Conservation (phyloP, 164 flowering plant species). For the Vitis cinerea region DNA sequence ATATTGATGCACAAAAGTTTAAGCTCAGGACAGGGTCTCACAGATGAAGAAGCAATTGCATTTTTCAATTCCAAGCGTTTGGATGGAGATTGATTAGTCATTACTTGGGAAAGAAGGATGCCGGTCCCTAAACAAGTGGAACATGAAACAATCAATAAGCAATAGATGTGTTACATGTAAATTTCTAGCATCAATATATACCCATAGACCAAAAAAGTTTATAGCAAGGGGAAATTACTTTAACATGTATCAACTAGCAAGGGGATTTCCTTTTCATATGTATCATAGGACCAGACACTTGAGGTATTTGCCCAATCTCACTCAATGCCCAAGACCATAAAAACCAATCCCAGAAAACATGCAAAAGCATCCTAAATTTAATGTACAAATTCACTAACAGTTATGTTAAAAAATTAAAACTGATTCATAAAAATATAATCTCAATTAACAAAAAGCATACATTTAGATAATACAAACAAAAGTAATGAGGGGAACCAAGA, state of each 20-base stretch:
- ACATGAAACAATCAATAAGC: background rate
- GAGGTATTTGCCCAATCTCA: background rate
- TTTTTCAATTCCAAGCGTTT: background rate
- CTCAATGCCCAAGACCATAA: background rate
- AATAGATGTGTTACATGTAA: background rate
- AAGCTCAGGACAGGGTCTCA: slow-evolving; percentile 5
- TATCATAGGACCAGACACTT: background rate
- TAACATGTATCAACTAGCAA: too few species aligned
- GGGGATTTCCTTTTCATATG: background rate
- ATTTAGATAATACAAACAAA: too few species aligned
- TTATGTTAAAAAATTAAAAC: too few species aligned
- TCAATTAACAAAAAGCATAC: too few species aligned
- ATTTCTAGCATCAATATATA: background rate
- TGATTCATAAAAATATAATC: too few species aligned
- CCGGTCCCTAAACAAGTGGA: background rate
- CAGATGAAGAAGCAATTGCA: background rate
- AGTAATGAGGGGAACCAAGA: too few species aligned
- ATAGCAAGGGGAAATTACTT: background rate
- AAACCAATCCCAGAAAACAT: background rate
- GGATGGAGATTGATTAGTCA: background rate
- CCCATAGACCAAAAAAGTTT: background rate
- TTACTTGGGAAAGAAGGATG: background rate
- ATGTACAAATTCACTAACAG: too few species aligned
- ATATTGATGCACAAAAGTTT: slow-evolving; percentile 4
- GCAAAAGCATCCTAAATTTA: background rate